Evolutionary conservation across 768 basidiomycete genomes (phyloP), one percentile per base, ranked within the genome.

Genomic region (Kondoa subrosea): DNA sequence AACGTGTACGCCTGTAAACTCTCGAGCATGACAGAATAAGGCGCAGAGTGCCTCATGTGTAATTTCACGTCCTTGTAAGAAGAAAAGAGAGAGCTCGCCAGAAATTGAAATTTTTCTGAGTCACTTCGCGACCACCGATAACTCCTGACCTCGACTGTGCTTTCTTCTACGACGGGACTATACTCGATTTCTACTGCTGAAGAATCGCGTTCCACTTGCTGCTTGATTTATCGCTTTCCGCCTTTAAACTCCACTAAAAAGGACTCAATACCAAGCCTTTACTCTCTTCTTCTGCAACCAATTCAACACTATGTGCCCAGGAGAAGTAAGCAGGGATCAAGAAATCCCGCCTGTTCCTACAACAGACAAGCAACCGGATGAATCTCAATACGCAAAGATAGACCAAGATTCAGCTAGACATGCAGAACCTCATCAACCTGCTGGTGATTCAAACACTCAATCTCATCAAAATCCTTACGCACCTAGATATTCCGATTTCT

Each of bases 401-500:
- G 40, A 50, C 21, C 12, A 8, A 21, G 40, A 50, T 21, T 50
- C 40, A 8, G 40, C 40, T 50, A 8, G 40, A 8, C 40, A 50
- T 50, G 40, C 21, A 8, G 40, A 50, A 21, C 40, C 40, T 21
- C 8, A 50, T 21, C 40, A 50, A 8, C 40, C 40, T 50, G 40
- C 40, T 50, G 40, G 40, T 21, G 40, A 50, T 21, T 50, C 40
- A 8, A 66, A 59, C 65, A 34, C 50, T 30, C 57, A 27, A 50
- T 56, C 40, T 29, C 57, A 69, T 21, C 21, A 8, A 57, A 71
- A 72, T 67, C 70, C 71, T 16, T 71, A 72, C 68, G 71, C 70
- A 0, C 32, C 64, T 16, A 40, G 69, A n/a, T 66, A 62, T 21
- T 30, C 69, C 21, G 72, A 73, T 65, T 76, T 74, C 71, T 70